These are phyloP conservation scores for Lachnellula hyalina DNA, from an alignment of 2,329 filamentous ascomycete species.

Conservation along the genomic window DNA sequence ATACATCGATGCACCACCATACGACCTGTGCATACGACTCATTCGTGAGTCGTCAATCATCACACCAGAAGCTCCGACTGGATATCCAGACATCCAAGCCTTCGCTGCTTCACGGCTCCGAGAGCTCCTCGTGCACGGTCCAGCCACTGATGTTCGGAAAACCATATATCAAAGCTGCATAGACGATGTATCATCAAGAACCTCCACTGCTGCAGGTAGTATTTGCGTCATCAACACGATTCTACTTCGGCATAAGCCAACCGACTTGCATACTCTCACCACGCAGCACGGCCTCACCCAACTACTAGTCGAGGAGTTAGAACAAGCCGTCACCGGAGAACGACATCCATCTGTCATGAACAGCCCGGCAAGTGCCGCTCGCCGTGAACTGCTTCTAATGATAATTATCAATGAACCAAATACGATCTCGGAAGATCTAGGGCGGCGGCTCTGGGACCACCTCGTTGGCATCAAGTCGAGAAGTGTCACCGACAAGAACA, in stretches of 20 bases:
- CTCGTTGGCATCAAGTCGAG: conserved; percentile 62
- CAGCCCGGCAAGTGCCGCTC: conserved; percentile 46
- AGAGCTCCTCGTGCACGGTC: conserved; percentile 52
- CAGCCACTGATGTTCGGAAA: conserved; percentile 50
- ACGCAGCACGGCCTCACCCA: conserved; percentile 55
- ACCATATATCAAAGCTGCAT: conserved; percentile 64
- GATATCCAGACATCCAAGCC: conserved; percentile 56
- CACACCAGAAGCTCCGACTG: conserved; percentile 47
- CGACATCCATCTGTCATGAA: conserved; percentile 27
- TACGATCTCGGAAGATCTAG: conserved; percentile 57
- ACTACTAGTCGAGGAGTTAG: conserved; percentile 61
- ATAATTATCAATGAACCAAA: conserved; percentile 58
- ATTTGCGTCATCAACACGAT: conserved; percentile 57
- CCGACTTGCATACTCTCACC: conserved; percentile 53
- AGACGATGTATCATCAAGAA: conserved; percentile 59
- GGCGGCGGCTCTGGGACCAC: conserved; percentile 63
- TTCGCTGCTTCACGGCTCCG: conserved; percentile 59
- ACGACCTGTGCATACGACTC: conserved; percentile 58
- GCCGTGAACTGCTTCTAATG: conserved; percentile 50
- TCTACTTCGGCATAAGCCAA: conserved; percentile 40
- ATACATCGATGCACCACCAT: conserved; percentile 41
- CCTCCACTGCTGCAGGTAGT: conserved; percentile 64
- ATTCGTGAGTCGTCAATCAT: conserved; percentile 65
- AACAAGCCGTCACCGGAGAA: conserved; percentile 34
- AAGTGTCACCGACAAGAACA: conserved; percentile 54